Evolutionary conservation across 2,329 filamentous ascomycete species (phyloP).

Genomic region (Fusarium sp.): DNA sequence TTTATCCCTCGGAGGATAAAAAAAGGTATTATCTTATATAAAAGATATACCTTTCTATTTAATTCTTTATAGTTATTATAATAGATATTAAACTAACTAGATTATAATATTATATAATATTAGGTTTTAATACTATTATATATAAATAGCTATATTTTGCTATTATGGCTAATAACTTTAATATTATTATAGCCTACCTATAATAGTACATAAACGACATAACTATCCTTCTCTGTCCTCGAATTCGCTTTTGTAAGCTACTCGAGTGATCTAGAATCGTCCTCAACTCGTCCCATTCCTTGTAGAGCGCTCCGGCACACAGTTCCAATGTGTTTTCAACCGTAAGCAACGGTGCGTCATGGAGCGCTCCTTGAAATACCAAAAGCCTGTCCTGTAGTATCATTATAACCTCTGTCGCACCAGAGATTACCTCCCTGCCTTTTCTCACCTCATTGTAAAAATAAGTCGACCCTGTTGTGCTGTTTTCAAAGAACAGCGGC

Average conservation of each 20-base stretch:
- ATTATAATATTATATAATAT: no score
- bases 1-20: no score
- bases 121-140: no score
- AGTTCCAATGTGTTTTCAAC: not conserved
- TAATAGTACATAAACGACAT: not conserved
- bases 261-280: not conserved
- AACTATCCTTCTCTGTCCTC: not conserved
- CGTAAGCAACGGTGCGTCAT: not conserved
- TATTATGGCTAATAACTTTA: no score
- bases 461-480: not conserved
- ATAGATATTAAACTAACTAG: no score
- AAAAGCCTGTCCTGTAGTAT: not conserved
- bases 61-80: no score
- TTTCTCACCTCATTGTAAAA: not conserved
- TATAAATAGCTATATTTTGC: no score
- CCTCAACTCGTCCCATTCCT: not conserved
- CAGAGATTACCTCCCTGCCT: not conserved
- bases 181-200: no score
- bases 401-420: not conserved
- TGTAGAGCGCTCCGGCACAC: not conserved
- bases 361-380: not conserved
- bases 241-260: not conserved
- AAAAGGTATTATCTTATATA: no score
- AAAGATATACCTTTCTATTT: no score
- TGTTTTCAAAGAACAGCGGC: not conserved